Evolutionary conservation across 2,329 filamentous ascomycete genomes (phyloP).

Genomic region (Hymenoscyphus infarciens): DNA sequence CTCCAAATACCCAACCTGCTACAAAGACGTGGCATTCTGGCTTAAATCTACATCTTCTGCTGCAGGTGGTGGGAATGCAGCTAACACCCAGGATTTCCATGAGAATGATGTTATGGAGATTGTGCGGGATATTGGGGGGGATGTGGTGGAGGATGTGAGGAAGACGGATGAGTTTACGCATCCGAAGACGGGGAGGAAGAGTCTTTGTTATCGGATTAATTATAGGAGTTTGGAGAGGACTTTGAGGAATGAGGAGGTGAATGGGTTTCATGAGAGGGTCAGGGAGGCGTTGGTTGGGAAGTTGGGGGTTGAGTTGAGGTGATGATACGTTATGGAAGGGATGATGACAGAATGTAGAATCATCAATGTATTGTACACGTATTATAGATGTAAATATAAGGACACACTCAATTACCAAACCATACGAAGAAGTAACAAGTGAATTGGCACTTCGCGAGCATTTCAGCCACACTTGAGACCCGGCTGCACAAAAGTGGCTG

Average conservation of each 20-base stretch:
- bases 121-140: conserved; percentile 76
- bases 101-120: conserved; percentile 98
- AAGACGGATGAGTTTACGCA: conserved; percentile 85
- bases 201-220: conserved; percentile 88
- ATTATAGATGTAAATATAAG: background rate
- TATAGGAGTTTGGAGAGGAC: conserved; percentile 92
- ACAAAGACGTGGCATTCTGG: conserved; percentile 96
- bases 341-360: too few species aligned
- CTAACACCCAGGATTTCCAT: conserved; percentile 60
- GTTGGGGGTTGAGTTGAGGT: conserved; percentile 77
- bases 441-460: too few species aligned
- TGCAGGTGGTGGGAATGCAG: conserved; percentile 44
- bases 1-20: conserved; percentile 84
- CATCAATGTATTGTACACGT: background rate
- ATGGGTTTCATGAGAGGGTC: conserved; percentile 69
- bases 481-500: conserved; percentile 7
- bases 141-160: conserved; percentile 81
- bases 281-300: conserved; percentile 60
- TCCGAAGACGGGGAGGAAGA: conserved; percentile 77
- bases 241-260: conserved; percentile 77
- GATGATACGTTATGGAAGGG: conserved; percentile 1
- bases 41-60: conserved; percentile 54
- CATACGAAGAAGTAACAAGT: background rate
- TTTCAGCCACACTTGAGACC: background rate
- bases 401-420: too few species aligned